Percentiles rank a stretch among this genome's conserved stretches.
phyloP scores from a whole-genome alignment of 495 filamentous ascomycete species.

The Xylaria venustula region DNA sequence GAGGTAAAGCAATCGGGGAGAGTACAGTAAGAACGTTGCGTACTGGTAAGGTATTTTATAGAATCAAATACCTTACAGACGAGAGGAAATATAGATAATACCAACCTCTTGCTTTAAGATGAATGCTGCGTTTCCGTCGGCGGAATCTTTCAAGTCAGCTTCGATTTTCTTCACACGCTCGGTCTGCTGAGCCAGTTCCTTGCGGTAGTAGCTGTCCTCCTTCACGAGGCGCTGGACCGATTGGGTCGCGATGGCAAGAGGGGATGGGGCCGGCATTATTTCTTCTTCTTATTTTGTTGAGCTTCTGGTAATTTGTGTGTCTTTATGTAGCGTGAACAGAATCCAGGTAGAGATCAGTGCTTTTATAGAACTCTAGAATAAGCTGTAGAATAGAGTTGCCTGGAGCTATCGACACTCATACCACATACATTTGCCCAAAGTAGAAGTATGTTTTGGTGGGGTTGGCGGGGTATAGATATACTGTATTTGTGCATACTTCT shows the following conservation, averaged over 20 bases:
- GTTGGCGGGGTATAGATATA: constrained; percentile 26
- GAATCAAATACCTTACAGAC: too few species aligned
- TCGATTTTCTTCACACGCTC: constrained; percentile 67
- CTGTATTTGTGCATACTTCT: neutral
- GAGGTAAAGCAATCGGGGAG: too few species aligned
- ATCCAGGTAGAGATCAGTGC: neutral
- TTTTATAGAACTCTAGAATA: constrained; percentile 8
- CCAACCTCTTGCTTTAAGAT: constrained; percentile 80
- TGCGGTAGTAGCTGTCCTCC: constrained; percentile 86
- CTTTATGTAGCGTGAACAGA: neutral
- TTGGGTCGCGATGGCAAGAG: constrained; percentile 69
- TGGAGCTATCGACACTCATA: neutral
- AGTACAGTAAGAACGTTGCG: too few species aligned
- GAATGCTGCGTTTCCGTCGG: constrained; percentile 68
- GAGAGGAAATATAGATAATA: neutral
- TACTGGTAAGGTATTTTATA: too few species aligned
- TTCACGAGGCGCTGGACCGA: constrained; percentile 81
- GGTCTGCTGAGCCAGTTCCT: constrained; percentile 72
- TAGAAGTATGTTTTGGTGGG: constrained; percentile 32
- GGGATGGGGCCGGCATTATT: constrained; percentile 69
- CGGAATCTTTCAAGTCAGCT: constrained; percentile 44
- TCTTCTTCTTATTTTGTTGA: constrained; percentile 2
- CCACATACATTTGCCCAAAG: constrained; percentile 6
- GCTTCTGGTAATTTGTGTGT: neutral
- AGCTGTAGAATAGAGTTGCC: constrained; percentile 18